Conservation (phyloP, 306 rosid species). For the Cucurbita moschata region DNA sequence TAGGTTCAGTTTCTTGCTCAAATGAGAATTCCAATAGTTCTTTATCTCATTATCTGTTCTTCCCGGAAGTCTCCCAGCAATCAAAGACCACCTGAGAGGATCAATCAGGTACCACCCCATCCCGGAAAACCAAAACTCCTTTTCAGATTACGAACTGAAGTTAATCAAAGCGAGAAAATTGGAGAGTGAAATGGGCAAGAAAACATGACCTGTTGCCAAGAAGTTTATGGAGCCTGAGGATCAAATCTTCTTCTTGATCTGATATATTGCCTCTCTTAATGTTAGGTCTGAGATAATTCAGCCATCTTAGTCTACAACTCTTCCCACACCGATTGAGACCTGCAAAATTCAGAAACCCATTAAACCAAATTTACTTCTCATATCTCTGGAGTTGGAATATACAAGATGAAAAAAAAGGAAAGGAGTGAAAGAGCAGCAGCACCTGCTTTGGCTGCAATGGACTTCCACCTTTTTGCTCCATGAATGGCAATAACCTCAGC, state of each 20-base stretch:
- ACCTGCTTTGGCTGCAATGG: slow-evolving; percentile 49
- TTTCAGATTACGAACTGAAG: background rate
- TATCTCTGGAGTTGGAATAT: background rate
- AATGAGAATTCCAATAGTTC: slow-evolving; percentile 63
- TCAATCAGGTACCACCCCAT: background rate
- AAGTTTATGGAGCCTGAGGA: slow-evolving; percentile 51
- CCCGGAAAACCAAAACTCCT: background rate
- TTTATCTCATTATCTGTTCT: slow-evolving; percentile 65
- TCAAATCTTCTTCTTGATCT: slow-evolving; percentile 59
- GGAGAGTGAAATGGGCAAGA: background rate
- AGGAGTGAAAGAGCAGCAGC: background rate
- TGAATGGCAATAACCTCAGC: slow-evolving; percentile 38
- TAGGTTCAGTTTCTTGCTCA: slow-evolving; percentile 40
- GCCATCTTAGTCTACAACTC: slow-evolving; percentile 58
- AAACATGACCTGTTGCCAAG: slow-evolving; percentile 41
- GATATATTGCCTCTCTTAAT: slow-evolving; percentile 60
- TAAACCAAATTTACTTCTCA: background rate
- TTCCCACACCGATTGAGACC: slow-evolving; percentile 49
- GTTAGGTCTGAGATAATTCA: slow-evolving; percentile 54
- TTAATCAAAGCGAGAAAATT: background rate
- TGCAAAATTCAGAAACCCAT: slow-evolving; percentile 1
- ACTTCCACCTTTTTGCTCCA: slow-evolving; percentile 44
- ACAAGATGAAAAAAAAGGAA: background rate
- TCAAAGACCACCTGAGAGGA: slow-evolving; percentile 47
- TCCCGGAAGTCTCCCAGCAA: slow-evolving; percentile 57